A percentile compares a stretch with the other conserved stretches of the same genome.
Conservation (phyloP, 2,329 filamentous ascomycete species). For the Paecilomyces niveus region DNA sequence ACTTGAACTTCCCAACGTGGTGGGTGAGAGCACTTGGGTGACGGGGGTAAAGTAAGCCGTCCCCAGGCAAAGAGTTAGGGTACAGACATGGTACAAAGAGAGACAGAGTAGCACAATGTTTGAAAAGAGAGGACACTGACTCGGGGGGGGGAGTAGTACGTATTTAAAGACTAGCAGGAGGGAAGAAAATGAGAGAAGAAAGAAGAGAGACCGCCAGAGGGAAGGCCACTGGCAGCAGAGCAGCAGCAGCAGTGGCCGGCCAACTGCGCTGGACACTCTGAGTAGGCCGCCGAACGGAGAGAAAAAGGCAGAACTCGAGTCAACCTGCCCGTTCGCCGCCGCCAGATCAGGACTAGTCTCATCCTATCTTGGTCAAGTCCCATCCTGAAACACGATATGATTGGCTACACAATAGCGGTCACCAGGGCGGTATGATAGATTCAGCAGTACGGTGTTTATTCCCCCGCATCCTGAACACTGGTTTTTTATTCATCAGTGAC, state of each 20-base stretch:
- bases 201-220: background rate
- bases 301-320: background rate
- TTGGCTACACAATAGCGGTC: background rate
- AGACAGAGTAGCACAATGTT: background rate
- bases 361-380: background rate
- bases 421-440: background rate
- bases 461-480: background rate
- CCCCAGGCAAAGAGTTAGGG: background rate
- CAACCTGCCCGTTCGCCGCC: background rate
- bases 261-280: background rate
- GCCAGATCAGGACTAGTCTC: background rate
- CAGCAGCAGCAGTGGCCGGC: background rate
- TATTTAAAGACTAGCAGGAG: background rate
- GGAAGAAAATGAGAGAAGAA: background rate
- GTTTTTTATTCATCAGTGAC: constrained; percentile 10
- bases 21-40: background rate
- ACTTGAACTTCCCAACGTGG: background rate
- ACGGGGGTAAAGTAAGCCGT: background rate
- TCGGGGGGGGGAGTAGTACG: background rate
- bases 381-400: background rate
- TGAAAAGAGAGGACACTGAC: background rate
- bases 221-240: background rate
- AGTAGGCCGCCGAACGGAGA: background rate
- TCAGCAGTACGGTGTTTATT: background rate
- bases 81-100: background rate